Evolutionary conservation across 2,329 filamentous ascomycete genomes (phyloP).

Genomic region (Trichoderma sp.): DNA sequence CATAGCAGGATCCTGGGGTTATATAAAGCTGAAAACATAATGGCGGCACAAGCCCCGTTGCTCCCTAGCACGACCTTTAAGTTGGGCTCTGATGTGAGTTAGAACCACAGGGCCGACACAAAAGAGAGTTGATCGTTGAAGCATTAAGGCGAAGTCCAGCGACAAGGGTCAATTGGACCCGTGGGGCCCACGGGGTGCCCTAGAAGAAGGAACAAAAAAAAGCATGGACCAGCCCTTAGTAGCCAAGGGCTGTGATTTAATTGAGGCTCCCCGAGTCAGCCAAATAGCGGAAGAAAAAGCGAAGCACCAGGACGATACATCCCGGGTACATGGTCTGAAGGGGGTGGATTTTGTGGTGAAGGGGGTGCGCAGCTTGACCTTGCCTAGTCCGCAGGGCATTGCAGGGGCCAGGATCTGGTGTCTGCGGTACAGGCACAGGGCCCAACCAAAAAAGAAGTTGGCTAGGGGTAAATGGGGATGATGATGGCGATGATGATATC

Average conservation of each 20-base stretch:
- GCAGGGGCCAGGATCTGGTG: conserved; percentile 10
- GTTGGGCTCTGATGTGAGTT: conserved; percentile 39
- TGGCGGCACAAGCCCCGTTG: conserved; percentile 23
- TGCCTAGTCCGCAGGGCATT: conserved; percentile 5
- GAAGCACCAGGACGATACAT: not conserved
- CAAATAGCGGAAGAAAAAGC: not conserved
- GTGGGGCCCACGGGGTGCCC: conserved; percentile 22
- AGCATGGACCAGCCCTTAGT: not conserved
- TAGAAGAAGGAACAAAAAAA: not conserved
- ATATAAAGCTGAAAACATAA: conserved; percentile 16
- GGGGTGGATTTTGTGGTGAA: not conserved
- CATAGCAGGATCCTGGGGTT: not conserved
- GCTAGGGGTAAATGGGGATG: not conserved
- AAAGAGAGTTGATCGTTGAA: conserved; percentile 20
- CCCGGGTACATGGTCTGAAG: not conserved
- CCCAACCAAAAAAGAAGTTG: conserved; percentile 7
- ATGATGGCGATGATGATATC: not conserved
- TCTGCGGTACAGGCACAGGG: not conserved
- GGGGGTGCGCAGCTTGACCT: not conserved
- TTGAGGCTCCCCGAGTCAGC: conserved; percentile 18
- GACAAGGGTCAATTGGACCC: conserved; percentile 25
- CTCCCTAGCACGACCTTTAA: conserved; percentile 35
- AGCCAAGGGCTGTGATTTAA: not conserved
- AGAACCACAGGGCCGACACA: conserved; percentile 8
- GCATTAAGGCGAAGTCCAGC: conserved; percentile 24